These are phyloP conservation scores for Steccherinum ochraceum DNA, from an alignment of 768 basidiomycete species.

Conservation along the genomic window DNA sequence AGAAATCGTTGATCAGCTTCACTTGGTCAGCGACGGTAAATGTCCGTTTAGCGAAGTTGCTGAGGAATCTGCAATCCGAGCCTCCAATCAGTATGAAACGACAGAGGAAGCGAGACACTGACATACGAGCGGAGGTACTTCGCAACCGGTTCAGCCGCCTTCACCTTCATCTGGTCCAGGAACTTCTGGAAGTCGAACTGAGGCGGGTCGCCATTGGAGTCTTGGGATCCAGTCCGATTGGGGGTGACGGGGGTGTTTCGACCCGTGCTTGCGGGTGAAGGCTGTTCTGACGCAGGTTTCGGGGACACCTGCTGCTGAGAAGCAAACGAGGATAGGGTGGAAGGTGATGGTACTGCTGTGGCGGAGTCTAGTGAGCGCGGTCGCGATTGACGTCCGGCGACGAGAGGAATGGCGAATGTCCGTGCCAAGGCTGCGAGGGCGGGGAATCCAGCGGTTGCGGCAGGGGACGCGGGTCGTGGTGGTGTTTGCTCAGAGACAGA, in stretches of 20 bases:
- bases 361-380: slow-evolving; percentile 60
- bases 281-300: slow-evolving; percentile 3
- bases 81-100: slow-evolving; percentile 1
- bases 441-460: slow-evolving; percentile 39
- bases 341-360: slow-evolving; percentile 48
- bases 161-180: slow-evolving; percentile 88
- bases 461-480: slow-evolving; percentile 26
- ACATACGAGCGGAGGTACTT: slow-evolving; percentile 94
- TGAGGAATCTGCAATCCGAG: slow-evolving; percentile 64
- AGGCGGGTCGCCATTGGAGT: slow-evolving; percentile 24
- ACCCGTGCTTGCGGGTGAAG: slow-evolving; percentile 4
- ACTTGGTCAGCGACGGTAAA: slow-evolving; percentile 92
- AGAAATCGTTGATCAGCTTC: slow-evolving; percentile 92
- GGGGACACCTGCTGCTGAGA: slow-evolving; percentile 33
- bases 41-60: slow-evolving; percentile 87
- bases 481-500: slow-evolving; percentile 1
- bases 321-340: slow-evolving; percentile 49
- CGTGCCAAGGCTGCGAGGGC: slow-evolving; percentile 64
- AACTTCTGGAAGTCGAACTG: slow-evolving; percentile 93
- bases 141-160: slow-evolving; percentile 85
- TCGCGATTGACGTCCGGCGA: slow-evolving; percentile 28
- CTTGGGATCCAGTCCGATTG: slow-evolving; percentile 5
- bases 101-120: slow-evolving; percentile 4
- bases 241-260: slow-evolving; percentile 12
- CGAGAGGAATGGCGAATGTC: slow-evolving; percentile 49